Evolutionary conservation across 1,139 yeast species (phyloP), one percentile per base, ranked within the genome.

Genomic region (Pichia sp.): DNA sequence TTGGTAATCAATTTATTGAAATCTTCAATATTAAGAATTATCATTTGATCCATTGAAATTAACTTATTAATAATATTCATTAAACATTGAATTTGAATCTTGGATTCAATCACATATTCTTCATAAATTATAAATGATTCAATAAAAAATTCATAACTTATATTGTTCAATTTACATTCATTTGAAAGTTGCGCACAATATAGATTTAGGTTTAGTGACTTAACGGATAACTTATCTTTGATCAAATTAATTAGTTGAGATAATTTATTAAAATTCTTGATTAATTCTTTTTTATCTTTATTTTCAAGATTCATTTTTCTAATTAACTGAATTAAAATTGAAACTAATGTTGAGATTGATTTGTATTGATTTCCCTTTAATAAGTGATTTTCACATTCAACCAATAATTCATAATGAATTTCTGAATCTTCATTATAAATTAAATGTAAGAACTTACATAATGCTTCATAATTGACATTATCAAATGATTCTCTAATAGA

Each of bases 71-170:
- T 70, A 45, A 72, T 59, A 15, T 66, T 72, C 53, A 57, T 73
- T 58, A 63, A 46, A 8, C 59, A 50, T 51, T 75, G 79, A 52
- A 61, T 74, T 55, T 78, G 83, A 4, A 75, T 66, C 40, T 76
- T 69, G 0, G 86, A 78, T 49, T 80, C 87, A 34, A 78, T 66
- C 13, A 81, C 68, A 23, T 78, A 70, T 55, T 91, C 97, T 60
- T 91, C 98, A 60, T 86, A 91, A 1, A 87, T 75, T 2, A 89
- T 74, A 59, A 88, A 87, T 5, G 94, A 82, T 60, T 88, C 95
- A 24, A 85, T 89, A 62, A 84, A 86, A 54, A 87, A 80, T 62
- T 91, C 98, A 61, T 85, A 86, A n/a, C 91, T 70, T 29, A 86
- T 77, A 42, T 78, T 85, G 39, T 72, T 75, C 13, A 72, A 55